Evolutionary conservation across 169 alveolate genomes (phyloP).

Genomic region (Blepharisma undulans): DNA sequence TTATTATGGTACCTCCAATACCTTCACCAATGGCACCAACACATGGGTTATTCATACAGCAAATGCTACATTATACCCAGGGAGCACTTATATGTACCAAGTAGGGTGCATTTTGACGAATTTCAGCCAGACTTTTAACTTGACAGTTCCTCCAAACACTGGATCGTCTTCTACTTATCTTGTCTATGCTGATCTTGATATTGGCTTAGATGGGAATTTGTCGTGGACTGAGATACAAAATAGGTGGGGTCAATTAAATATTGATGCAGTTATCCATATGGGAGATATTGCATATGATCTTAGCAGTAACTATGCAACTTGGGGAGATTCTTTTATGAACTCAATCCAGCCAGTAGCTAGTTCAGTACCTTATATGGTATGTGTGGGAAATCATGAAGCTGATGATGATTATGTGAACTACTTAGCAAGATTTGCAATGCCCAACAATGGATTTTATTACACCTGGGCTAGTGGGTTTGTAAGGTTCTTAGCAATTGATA

Average conservation of each 20-base stretch:
- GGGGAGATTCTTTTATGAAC: constrained; percentile 33
- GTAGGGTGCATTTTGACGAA: not conserved
- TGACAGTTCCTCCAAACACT: not conserved
- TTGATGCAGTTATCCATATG: constrained; percentile 35
- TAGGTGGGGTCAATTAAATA: not conserved
- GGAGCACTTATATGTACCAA: not conserved
- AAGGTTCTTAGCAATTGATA: constrained; percentile 10
- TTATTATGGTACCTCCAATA: not conserved
- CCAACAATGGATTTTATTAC: not conserved
- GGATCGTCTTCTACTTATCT: not conserved
- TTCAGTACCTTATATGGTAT: constrained; percentile 31
- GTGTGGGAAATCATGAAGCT: constrained; percentile 22
- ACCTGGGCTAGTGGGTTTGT: not conserved
- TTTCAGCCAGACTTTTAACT: not conserved
- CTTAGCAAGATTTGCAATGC: not conserved
- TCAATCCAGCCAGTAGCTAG: constrained; percentile 24
- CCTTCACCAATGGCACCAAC: not conserved
- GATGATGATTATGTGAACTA: not conserved
- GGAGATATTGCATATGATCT: constrained; percentile 44
- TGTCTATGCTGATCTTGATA: not conserved
- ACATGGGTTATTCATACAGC: not conserved
- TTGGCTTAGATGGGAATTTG: not conserved
- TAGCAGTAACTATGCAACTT: not conserved
- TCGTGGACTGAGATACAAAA: not conserved
- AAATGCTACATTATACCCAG: not conserved